These are phyloP conservation scores for Lichtheimia hyalospora DNA, from an alignment of 371 early-diverging fungal species.

Conservation along the genomic window DNA sequence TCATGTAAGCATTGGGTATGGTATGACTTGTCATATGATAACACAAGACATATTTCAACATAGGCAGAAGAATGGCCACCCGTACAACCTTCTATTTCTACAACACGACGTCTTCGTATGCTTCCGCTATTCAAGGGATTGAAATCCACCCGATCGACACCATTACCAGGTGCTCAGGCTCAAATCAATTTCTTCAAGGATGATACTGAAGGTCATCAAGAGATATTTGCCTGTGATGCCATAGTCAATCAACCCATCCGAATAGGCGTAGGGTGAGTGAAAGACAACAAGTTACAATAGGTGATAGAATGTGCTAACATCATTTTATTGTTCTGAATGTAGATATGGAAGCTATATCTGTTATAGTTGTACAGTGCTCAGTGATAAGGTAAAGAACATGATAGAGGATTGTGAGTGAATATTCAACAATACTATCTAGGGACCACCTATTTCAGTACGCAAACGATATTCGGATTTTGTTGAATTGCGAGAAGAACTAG, in stretches of 20 bases:
- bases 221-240: constrained; percentile 50
- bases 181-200: constrained; percentile 44
- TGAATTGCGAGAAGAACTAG: constrained; percentile 40
- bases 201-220: constrained; percentile 12
- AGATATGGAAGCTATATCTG: constrained; percentile 55
- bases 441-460: constrained; percentile 43
- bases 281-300: background rate
- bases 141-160: constrained; percentile 16
- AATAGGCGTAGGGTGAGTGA: constrained; percentile 37
- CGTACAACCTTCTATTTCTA: background rate
- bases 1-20: background rate
- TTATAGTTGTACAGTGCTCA: constrained; percentile 52
- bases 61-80: constrained; percentile 4
- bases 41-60: background rate
- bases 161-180: constrained; percentile 15
- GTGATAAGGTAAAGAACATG: constrained; percentile 33
- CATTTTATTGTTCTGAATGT: background rate
- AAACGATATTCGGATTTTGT: constrained; percentile 63
- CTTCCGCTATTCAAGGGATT: constrained; percentile 10
- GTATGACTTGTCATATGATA: too few species aligned
- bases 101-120: constrained; percentile 2
- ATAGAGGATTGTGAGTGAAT: background rate
- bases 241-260: constrained; percentile 51
- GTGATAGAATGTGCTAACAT: background rate
- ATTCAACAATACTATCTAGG: constrained; percentile 17